These are phyloP conservation scores for Glaciozyma antarctica DNA, from an alignment of 768 basidiomycete species.

Conservation along the genomic window DNA sequence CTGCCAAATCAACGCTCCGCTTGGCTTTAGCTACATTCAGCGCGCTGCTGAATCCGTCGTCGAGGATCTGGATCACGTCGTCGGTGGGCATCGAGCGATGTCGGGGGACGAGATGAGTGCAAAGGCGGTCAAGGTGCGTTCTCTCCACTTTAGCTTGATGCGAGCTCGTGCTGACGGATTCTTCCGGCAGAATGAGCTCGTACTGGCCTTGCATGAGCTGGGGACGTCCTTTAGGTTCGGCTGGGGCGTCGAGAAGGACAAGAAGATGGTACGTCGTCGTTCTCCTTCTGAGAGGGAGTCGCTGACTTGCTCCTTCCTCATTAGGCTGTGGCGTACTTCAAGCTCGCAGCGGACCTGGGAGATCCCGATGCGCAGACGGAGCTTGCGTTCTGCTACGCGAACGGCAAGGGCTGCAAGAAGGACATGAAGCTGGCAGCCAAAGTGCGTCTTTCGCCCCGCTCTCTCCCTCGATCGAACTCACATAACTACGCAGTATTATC, in stretches of 20 bases:
- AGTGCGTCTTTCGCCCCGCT: background rate
- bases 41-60: slow-evolving; percentile 74
- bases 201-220: slow-evolving; percentile 82
- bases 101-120: slow-evolving; percentile 42
- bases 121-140: slow-evolving; percentile 49
- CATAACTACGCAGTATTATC: slow-evolving; percentile 56
- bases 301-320: background rate
- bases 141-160: too few relatives aligned
- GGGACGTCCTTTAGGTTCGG: slow-evolving; percentile 88
- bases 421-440: slow-evolving; percentile 71
- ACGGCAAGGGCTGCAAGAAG: slow-evolving; percentile 82
- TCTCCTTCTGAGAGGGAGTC: slow-evolving; percentile 41
- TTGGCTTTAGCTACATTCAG: slow-evolving; percentile 71
- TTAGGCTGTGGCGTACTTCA: slow-evolving; percentile 50
- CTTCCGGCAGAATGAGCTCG: slow-evolving; percentile 57
- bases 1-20: slow-evolving; percentile 58
- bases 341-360: slow-evolving; percentile 69
- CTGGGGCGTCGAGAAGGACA: slow-evolving; percentile 78
- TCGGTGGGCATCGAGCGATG: slow-evolving; percentile 41
- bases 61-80: slow-evolving; percentile 59
- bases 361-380: slow-evolving; percentile 81
- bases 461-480: too few relatives aligned
- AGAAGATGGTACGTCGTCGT: slow-evolving; percentile 57
- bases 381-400: slow-evolving; percentile 71
- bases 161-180: too few relatives aligned